Evolutionary conservation across 495 filamentous ascomycete species (phyloP).

Genomic region (Elaphomyces granulatus): DNA sequence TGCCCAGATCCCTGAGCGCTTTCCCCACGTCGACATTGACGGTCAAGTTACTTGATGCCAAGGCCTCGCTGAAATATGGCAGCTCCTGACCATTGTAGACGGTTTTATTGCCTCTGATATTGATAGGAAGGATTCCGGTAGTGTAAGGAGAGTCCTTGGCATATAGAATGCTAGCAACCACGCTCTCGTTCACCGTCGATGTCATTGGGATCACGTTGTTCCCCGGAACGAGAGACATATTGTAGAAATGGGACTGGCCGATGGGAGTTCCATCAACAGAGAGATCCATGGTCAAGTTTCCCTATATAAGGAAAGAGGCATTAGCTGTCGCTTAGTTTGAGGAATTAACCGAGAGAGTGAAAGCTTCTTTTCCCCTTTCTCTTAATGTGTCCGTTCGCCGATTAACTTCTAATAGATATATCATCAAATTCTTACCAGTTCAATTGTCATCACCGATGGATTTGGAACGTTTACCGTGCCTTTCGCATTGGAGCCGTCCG

Average conservation of each 20-base stretch:
- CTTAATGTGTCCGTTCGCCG: no score
- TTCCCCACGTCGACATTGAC: slow-evolving; percentile 28
- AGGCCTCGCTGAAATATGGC: slow-evolving; percentile 43
- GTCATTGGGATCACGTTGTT: slow-evolving; percentile 42
- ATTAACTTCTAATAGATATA: no score
- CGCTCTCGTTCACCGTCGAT: slow-evolving; percentile 35
- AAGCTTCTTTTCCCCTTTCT: no score
- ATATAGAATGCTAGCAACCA: slow-evolving; percentile 28
- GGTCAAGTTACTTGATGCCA: slow-evolving; percentile 25
- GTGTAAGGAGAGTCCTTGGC: slow-evolving; percentile 28
- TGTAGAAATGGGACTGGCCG: slow-evolving; percentile 40
- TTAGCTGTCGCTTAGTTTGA: no score
- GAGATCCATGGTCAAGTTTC: slow-evolving; percentile 50
- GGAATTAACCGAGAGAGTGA: no score
- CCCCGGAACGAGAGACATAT: slow-evolving; percentile 46
- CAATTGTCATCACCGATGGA: slow-evolving; percentile 46
- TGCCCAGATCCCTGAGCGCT: slow-evolving; percentile 19
- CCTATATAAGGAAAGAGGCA: no score
- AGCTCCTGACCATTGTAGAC: slow-evolving; percentile 44
- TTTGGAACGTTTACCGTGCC: slow-evolving; percentile 57
- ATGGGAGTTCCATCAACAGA: slow-evolving; percentile 35
- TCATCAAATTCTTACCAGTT: slow-evolving; percentile 35
- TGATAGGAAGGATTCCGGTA: slow-evolving; percentile 43
- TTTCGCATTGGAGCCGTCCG: slow-evolving; percentile 45
- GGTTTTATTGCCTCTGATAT: slow-evolving; percentile 42